These are phyloP conservation scores for Gonapodya prolifera DNA, from an alignment of 192 early-diverging fungal genomes.

Conservation along the genomic window DNA sequence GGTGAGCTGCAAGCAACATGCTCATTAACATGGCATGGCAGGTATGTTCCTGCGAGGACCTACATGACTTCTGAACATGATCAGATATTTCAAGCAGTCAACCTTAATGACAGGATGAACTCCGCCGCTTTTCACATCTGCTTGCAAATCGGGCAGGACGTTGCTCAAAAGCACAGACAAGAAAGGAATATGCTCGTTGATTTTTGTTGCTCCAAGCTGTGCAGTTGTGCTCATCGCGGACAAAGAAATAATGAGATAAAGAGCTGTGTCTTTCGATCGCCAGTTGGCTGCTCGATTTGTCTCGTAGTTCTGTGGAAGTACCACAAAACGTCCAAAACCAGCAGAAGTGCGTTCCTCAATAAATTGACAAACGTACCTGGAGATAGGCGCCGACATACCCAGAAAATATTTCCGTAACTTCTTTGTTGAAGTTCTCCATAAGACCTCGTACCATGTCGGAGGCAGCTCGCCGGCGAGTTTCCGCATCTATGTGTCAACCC, in stretches of 20 bases:
- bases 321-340: constrained; percentile 2
- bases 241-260: constrained; percentile 82
- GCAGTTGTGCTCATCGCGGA: constrained; percentile 42
- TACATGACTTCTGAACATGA: constrained; percentile 85
- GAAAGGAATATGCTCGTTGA: constrained; percentile 73
- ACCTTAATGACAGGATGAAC: constrained; percentile 81
- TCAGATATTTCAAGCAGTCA: constrained; percentile 87
- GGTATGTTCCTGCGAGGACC: neutral
- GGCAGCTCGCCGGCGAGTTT: constrained; percentile 85
- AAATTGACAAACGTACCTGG: constrained; percentile 14
- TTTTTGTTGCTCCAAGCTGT: constrained; percentile 67
- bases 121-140: constrained; percentile 43
- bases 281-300: constrained; percentile 58
- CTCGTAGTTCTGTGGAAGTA: constrained; percentile 41
- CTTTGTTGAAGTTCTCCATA: constrained; percentile 69
- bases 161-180: constrained; percentile 70
- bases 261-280: constrained; percentile 92
- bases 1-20: constrained; percentile 39
- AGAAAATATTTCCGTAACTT: constrained; percentile 74
- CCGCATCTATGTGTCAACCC: constrained; percentile 42
- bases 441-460: constrained; percentile 85
- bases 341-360: neutral
- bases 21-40: constrained; percentile 5
- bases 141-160: constrained; percentile 71
- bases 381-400: constrained; percentile 59